Base-by-base conservation (phyloP, 2,329 filamentous ascomycete genomes). In the Hortaea werneckii region DNA sequence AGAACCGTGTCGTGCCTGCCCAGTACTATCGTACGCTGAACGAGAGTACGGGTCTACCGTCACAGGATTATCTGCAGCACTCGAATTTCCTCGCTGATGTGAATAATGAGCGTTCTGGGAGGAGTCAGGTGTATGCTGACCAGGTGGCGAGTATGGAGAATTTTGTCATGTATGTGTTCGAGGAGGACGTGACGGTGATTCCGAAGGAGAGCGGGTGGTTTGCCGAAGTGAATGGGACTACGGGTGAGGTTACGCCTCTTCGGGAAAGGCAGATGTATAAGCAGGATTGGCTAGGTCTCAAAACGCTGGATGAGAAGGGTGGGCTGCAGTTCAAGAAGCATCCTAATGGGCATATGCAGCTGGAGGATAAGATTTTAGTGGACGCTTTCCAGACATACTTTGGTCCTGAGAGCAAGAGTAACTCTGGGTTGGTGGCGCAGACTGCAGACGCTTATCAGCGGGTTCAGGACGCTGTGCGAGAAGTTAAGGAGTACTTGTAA, bases 201-300 rank as follows among this genome's bases (percentile, higher is more conserved):
- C 92, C 92, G 37, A 94, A 90, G 73, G 85, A 95, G 74, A 86
- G 82, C 37, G 76, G 83, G 5, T 95, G 88, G 85, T 98, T 96
- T 63, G 79, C 81, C 35, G 88, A 96, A 63, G 83, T 92, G 41
- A 87, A 92, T 65, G 73, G 71, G 30, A 85, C 80, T 3, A 70
- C 60, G 49, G 73, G 71, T 1, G 75, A 80, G 50, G 72, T 80
- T 20, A 85, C 79, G 40, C 75, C 75, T 11, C 67, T 98, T 62
- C 74, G 77, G 53, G 77, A 88, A 43, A 74, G 86, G 47, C 65
- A 67, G 28, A 71, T 96, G 1, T 98, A 95, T 65, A 78, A 77
- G 55, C 83, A 96, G 67, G 90, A 98, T 69, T 98, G 92, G 92
- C 70, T 98, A 28, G 92, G 92, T 0, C 70, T 98, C 63, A 85